phyloP scores from a whole-genome alignment of 2,329 filamentous ascomycete species.

The Penicillium corylophilum region DNA sequence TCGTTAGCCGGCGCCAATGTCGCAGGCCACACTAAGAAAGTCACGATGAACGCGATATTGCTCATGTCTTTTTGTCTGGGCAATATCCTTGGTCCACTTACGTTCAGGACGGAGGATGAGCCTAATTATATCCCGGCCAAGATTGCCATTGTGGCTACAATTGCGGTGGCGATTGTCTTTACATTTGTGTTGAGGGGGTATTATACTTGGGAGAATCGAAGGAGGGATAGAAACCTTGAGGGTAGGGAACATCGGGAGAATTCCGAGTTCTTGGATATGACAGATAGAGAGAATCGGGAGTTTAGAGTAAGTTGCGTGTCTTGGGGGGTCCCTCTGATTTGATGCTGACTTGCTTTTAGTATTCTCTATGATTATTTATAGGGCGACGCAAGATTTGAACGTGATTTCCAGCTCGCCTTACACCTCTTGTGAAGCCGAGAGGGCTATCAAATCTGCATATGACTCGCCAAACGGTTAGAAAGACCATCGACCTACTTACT shows the following conservation, averaged over 20 bases:
- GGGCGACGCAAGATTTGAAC: too few species aligned
- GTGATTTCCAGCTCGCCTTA: too few species aligned
- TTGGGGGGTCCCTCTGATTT: too few species aligned
- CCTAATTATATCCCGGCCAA: slow-evolving; percentile 44
- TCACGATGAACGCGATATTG: slow-evolving; percentile 49
- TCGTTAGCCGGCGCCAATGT: slow-evolving; percentile 46
- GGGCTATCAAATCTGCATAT: too few species aligned
- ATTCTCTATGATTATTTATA: slow-evolving; percentile 7
- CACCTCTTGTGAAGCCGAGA: too few species aligned
- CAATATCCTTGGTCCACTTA: slow-evolving; percentile 48
- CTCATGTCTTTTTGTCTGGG: slow-evolving; percentile 45
- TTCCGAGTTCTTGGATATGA: slow-evolving; percentile 33
- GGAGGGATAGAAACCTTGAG: slow-evolving; percentile 22
- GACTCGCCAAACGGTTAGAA: too few species aligned
- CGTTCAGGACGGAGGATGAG: slow-evolving; percentile 44
- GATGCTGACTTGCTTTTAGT: slow-evolving; percentile 3
- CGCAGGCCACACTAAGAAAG: slow-evolving; percentile 52
- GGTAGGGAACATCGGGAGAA: slow-evolving; percentile 22
- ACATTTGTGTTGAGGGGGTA: slow-evolving; percentile 22
- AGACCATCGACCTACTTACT: too few species aligned
- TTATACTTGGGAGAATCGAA: slow-evolving; percentile 34
- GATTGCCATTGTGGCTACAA: slow-evolving; percentile 39
- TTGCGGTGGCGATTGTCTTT: slow-evolving; percentile 29
- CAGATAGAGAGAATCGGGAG: slow-evolving; percentile 31
- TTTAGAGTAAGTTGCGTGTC: slow-evolving; percentile 25